These are phyloP conservation scores for Trichoderma sp. DNA, from an alignment of 2,329 filamentous ascomycete species.

Conservation along the genomic window DNA sequence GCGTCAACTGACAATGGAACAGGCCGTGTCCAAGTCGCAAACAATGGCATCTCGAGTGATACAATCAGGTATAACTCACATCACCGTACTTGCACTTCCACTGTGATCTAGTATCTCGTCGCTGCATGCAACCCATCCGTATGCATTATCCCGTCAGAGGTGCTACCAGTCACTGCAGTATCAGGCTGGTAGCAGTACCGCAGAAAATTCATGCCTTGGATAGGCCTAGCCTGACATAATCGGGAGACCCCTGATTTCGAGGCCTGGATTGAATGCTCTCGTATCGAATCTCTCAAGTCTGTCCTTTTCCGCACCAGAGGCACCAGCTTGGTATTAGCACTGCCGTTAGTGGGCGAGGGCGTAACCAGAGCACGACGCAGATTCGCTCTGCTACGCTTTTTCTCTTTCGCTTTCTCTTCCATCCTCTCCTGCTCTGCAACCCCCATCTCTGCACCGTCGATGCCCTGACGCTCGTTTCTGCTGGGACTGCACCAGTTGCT, in stretches of 20 bases:
- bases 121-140: no score
- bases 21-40: no score
- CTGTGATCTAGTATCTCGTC: no score
- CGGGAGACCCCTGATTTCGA: slow-evolving; percentile 26
- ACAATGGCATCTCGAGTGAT: neutral
- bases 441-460: slow-evolving; percentile 16
- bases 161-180: no score
- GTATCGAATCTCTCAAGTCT: slow-evolving; percentile 11
- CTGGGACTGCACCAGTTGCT: slow-evolving; percentile 19
- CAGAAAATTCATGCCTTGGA: slow-evolving; percentile 4
- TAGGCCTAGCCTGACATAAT: slow-evolving; percentile 15
- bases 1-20: no score
- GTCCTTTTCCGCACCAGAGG: slow-evolving; percentile 1
- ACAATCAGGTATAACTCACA: neutral
- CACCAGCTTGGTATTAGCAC: neutral
- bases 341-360: neutral
- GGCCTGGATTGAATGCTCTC: neutral
- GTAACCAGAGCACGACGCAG: slow-evolving; percentile 14
- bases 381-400: neutral
- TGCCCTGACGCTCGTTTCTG: slow-evolving; percentile 25
- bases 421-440: neutral
- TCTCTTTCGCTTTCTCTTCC: neutral
- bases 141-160: no score
- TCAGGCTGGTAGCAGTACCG: neutral
- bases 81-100: no score